Base-by-base conservation (phyloP, 108 stramenopile species). In the Pseudonitzschia pungens region DNA sequence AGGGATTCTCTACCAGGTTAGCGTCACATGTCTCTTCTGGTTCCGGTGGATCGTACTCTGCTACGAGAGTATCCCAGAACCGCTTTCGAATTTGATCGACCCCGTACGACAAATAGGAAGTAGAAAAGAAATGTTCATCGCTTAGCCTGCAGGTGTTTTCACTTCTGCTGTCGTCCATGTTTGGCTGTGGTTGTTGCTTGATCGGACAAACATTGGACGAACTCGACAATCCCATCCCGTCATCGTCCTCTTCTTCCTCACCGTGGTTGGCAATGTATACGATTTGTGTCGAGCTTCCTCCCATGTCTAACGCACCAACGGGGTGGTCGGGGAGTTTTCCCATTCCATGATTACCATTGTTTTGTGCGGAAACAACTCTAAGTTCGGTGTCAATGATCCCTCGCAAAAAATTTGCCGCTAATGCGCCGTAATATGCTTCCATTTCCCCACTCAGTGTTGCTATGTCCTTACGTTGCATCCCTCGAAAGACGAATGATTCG, bases 41-140 rank as follows among this genome's bases (percentile, higher is more conserved):
- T 59, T 72, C 48, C 18, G 32, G 18, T 6, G 51, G 14, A 65
- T n/a, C 65, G 16, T 31, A 62, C 48, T 92, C 90, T 24, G 79
- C 63, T 4, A 92, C 85, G 85, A 91, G 87, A 10, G 89, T 82
- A 64, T 84, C 79, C 88, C 88, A 95, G 12, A 95, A 64, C 12
- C 93, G 83, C 67, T 92, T 87, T 33, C 93, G 83, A 75, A 95
- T 90, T 71, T 92, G 93, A 83, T 95, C 93, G 24, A 89, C 93
- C 21, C 93, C 93, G 70, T 95, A 95, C 8, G 89, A 85, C 28
- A 95, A 70, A 68, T 95, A 95, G 0, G 89, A 91, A 5, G 88
- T 88, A 0, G 89, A 82, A 70, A 92, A 95, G 83, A 95, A 94
- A 65, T 91, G 84, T 40, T 87, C 84, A 14, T 82, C 89, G 40